Evolutionary conservation across 1,284 basidiomycete species (phyloP).

Genomic region (Ceratobasidium sp.): DNA sequence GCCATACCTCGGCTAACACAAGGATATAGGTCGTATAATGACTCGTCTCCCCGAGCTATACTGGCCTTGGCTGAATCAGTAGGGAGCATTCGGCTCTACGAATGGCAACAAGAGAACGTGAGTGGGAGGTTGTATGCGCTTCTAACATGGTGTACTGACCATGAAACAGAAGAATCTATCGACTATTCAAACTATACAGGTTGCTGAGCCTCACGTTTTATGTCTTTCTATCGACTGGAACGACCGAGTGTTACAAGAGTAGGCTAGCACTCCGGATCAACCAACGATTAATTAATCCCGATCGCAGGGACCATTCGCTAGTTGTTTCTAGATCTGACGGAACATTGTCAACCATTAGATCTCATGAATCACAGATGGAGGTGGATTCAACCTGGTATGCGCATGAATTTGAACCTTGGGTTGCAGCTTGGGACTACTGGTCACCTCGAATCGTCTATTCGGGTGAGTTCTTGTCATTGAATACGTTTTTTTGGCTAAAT

Average conservation of each 20-base stretch:
- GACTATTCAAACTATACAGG: constrained; percentile 59
- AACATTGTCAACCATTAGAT: constrained; percentile 65
- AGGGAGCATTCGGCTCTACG: constrained; percentile 71
- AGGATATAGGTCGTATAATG: background rate
- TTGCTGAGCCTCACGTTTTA: constrained; percentile 65
- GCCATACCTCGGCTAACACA: background rate
- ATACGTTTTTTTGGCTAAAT: background rate
- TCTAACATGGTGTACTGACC: background rate
- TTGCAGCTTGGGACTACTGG: constrained; percentile 90
- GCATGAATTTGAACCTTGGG: constrained; percentile 96
- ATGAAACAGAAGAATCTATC: constrained; percentile 56
- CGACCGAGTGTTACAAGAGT: constrained; percentile 57
- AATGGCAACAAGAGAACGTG: constrained; percentile 63
- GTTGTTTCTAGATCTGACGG: constrained; percentile 85
- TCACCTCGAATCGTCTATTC: constrained; percentile 80
- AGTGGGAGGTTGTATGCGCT: constrained; percentile 25
- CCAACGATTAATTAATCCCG: constrained; percentile 31
- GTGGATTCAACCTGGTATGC: constrained; percentile 76
- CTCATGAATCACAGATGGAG: constrained; percentile 54
- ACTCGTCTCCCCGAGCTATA: constrained; percentile 44
- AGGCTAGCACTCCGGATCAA: background rate
- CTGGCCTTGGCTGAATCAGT: constrained; percentile 85
- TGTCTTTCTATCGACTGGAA: constrained; percentile 92
- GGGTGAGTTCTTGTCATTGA: constrained; percentile 56
- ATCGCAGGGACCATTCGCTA: constrained; percentile 56